Evolutionary conservation across 768 basidiomycete genomes (phyloP).

Genomic region (Suillus decipiens): DNA sequence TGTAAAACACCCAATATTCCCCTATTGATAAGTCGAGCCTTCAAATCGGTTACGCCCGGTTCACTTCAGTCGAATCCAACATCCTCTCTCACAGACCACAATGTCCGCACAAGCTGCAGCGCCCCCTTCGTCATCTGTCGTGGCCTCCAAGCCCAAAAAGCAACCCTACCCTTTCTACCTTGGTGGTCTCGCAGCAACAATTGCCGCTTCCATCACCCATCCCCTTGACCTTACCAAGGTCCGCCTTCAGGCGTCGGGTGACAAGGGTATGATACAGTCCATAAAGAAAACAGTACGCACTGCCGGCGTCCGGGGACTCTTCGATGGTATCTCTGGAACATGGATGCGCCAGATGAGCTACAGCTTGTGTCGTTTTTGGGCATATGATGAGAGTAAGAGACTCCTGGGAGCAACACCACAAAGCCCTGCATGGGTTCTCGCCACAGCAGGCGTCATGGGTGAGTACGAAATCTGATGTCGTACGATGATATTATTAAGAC

Average conservation of each 20-base stretch:
- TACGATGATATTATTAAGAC: background rate
- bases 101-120: background rate
- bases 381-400: conserved; percentile 91
- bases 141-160: conserved; percentile 42
- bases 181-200: conserved; percentile 84
- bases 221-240: conserved; percentile 91
- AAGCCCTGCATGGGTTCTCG: conserved; percentile 80
- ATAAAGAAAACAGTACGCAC: conserved; percentile 81
- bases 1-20: background rate
- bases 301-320: conserved; percentile 72
- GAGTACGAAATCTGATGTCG: conserved; percentile 30
- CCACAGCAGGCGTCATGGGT: conserved; percentile 85
- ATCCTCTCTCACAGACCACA: conserved; percentile 6
- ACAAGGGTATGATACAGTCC: conserved; percentile 87
- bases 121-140: conserved; percentile 11
- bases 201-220: conserved; percentile 87
- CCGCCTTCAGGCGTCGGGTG: conserved; percentile 87
- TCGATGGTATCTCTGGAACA: conserved; percentile 86
- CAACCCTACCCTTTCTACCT: conserved; percentile 86
- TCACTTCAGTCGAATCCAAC: background rate
- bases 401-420: conserved; percentile 65
- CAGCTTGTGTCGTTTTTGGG: conserved; percentile 91
- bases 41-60: conserved; percentile 8
- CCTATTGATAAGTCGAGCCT: conserved; percentile 2
- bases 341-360: conserved; percentile 94